Evolutionary conservation across 352 stramenopile genomes (phyloP).

Genomic region (Hyaloperonospora arabidopsidis): DNA sequence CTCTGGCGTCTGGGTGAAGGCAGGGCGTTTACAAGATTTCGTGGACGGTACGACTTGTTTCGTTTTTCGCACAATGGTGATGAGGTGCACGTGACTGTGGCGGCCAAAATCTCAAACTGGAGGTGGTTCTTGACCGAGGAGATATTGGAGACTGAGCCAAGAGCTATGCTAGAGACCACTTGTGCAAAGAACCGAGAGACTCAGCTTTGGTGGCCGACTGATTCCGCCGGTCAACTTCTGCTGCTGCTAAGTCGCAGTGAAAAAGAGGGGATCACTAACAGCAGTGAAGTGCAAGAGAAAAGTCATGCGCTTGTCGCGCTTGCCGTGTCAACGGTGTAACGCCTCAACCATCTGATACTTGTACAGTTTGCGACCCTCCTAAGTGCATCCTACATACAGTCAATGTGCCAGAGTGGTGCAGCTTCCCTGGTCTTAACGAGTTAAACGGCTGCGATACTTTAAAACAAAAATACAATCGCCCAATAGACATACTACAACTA

Average conservation of each 20-base stretch:
- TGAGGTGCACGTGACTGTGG: constrained; percentile 8
- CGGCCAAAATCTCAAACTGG: constrained; percentile 17
- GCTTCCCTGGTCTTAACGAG: too few species aligned
- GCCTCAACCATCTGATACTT: neutral
- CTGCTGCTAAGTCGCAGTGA: constrained; percentile 8
- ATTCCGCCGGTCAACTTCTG: constrained; percentile 11
- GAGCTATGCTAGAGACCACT: constrained; percentile 10
- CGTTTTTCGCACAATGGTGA: constrained; percentile 12
- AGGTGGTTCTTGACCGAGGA: constrained; percentile 16
- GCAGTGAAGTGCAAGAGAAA: constrained; percentile 20
- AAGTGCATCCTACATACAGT: too few species aligned
- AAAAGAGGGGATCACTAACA: constrained; percentile 13
- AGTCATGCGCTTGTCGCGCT: constrained; percentile 8
- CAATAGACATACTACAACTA: neutral
- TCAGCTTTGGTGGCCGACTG: constrained; percentile 22
- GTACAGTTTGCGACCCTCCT: neutral
- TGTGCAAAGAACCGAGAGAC: constrained; percentile 22
- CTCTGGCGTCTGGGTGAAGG: constrained; percentile 23
- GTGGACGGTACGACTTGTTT: constrained; percentile 8
- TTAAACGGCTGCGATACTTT: too few species aligned
- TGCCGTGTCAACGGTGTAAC: constrained; percentile 7
- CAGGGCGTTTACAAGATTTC: constrained; percentile 22
- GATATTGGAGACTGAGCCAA: constrained; percentile 16
- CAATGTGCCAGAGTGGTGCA: too few species aligned
- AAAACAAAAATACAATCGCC: neutral